These are phyloP conservation scores for Blastosporella zonata DNA, from an alignment of 1,284 basidiomycete genomes.

Conservation along the genomic window DNA sequence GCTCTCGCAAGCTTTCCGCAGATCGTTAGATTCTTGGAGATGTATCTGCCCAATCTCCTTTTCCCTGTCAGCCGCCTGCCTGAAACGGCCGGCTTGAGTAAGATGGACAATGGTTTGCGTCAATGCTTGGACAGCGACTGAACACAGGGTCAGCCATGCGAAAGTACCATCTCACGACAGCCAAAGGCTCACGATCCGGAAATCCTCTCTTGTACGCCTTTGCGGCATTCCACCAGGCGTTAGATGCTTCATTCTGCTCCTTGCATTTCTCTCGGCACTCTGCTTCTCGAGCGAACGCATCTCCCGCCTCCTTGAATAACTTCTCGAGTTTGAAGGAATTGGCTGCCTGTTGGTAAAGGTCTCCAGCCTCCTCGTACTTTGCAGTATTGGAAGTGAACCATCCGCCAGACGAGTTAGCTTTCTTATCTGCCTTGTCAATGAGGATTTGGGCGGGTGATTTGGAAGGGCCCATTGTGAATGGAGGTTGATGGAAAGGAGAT, in stretches of 20 bases:
- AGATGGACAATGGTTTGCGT: slow-evolving; percentile 84
- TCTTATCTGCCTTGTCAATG: slow-evolving; percentile 90
- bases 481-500: slow-evolving; percentile 9
- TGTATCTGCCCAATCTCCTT: slow-evolving; percentile 96
- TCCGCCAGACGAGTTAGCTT: slow-evolving; percentile 75
- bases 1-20: slow-evolving; percentile 84
- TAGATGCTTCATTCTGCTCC: slow-evolving; percentile 90
- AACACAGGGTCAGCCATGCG: slow-evolving; percentile 11
- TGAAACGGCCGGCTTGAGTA: slow-evolving; percentile 84
- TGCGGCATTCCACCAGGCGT: slow-evolving; percentile 95
- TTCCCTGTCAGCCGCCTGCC: slow-evolving; percentile 97
- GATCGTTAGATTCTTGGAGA: slow-evolving; percentile 73
- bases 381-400: slow-evolving; percentile 84
- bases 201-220: slow-evolving; percentile 90
- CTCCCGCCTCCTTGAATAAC: slow-evolving; percentile 86
- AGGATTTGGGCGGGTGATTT: slow-evolving; percentile 70
- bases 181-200: slow-evolving; percentile 67
- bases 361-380: slow-evolving; percentile 92
- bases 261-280: slow-evolving; percentile 86
- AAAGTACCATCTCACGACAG: neutral
- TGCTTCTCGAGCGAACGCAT: slow-evolving; percentile 85
- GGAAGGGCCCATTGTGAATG: slow-evolving; percentile 39
- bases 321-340: slow-evolving; percentile 97
- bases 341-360: slow-evolving; percentile 91
- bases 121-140: slow-evolving; percentile 92